phyloP scores from a whole-genome alignment of 371 early-diverging fungal genomes.

The Quaeritorhiza haematococci region DNA sequence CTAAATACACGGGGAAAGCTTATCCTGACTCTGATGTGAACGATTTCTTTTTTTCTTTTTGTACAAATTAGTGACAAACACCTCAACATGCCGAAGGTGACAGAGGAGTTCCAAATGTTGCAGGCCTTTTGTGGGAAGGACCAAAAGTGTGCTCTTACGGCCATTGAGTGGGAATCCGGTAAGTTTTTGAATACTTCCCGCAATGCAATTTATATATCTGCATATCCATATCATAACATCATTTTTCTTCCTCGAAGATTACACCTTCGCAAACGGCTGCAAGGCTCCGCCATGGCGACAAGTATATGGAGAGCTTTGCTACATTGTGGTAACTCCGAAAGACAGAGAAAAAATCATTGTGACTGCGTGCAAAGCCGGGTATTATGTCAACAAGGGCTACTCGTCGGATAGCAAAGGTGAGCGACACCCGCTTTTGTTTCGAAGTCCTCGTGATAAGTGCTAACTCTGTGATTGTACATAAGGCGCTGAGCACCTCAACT shows the following conservation, averaged over 20 bases:
- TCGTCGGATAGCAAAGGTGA: slow-evolving; percentile 39
- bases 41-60: neutral
- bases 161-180: slow-evolving; percentile 44
- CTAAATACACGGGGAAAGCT: no score
- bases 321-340: slow-evolving; percentile 32
- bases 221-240: neutral
- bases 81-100: slow-evolving; percentile 36
- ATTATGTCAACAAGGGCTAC: slow-evolving; percentile 51
- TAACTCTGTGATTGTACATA: neutral
- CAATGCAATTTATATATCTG: neutral
- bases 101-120: slow-evolving; percentile 44
- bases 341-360: slow-evolving; percentile 42
- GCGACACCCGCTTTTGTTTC: neutral
- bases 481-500: slow-evolving; percentile 44
- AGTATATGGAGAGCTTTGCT: slow-evolving; percentile 46
- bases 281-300: slow-evolving; percentile 54
- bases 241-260: slow-evolving; percentile 25
- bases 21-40: neutral
- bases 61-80: slow-evolving; percentile 24
- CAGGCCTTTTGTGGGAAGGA: slow-evolving; percentile 40
- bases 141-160: slow-evolving; percentile 20
- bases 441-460: neutral
- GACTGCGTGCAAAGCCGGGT: slow-evolving; percentile 44
- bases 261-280: slow-evolving; percentile 48
- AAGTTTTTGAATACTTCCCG: neutral